Conservation (phyloP, 306 rosid genomes). For the Cucurbita argyrosperma region DNA sequence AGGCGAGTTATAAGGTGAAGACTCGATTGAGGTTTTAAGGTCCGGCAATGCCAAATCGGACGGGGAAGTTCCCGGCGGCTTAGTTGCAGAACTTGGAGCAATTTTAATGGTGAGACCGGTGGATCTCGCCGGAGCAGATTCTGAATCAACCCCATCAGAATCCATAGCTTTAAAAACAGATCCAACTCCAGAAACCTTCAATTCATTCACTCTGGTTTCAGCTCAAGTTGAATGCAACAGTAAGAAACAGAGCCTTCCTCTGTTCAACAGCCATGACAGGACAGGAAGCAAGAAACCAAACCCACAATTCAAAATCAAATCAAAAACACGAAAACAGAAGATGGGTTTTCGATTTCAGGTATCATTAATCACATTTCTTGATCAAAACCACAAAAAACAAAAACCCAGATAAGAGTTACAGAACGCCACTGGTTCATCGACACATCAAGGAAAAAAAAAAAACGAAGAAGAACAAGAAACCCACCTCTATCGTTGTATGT, state of each 20-base stretch:
- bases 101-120: constrained; percentile 43
- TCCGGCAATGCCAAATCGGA: constrained; percentile 28
- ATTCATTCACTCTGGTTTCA: background rate
- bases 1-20: constrained; percentile 60
- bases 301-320: background rate
- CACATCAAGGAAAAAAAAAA: background rate
- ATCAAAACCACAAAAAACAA: background rate
- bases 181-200: background rate
- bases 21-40: constrained; percentile 26
- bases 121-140: constrained; percentile 1
- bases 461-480: background rate
- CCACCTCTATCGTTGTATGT: background rate
- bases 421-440: background rate
- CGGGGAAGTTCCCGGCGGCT: background rate
- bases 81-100: constrained; percentile 7
- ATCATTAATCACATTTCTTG: background rate
- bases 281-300: background rate
- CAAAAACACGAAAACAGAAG: background rate
- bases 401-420: background rate
- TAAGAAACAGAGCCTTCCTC: background rate
- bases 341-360: background rate
- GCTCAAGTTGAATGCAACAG: constrained; percentile 13
- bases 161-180: background rate
- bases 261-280: background rate
- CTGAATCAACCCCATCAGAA: background rate